phyloP scores from a whole-genome alignment of 306 rosid species.

The Boehmeria nivea region DNA sequence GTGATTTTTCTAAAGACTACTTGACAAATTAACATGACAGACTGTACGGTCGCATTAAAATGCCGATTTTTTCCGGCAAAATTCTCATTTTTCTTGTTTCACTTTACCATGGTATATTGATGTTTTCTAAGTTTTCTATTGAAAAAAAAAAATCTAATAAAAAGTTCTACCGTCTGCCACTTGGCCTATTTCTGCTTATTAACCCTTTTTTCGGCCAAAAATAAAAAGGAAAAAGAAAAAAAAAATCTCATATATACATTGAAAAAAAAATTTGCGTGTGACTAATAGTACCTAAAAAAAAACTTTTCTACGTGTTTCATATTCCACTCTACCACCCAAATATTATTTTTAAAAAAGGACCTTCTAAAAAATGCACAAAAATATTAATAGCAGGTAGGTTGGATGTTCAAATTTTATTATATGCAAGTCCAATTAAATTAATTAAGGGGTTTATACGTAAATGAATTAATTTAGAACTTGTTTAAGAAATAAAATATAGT shows the following conservation, averaged over 20 bases:
- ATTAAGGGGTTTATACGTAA: no score
- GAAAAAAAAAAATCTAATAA: background rate
- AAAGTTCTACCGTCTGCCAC: background rate
- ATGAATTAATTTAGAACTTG: no score
- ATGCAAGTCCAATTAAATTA: no score
- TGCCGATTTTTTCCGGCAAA: slow-evolving; percentile 8
- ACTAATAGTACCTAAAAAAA: no score
- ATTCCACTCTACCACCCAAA: no score
- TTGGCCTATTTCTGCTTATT: background rate
- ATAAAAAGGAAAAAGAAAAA: background rate
- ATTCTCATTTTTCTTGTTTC: background rate
- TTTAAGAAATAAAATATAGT: no score
- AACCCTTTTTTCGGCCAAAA: background rate
- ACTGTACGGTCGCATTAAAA: background rate
- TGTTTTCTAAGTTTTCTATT: background rate
- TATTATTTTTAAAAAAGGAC: no score
- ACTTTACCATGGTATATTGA: background rate
- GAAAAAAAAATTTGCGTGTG: background rate
- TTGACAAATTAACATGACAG: background rate
- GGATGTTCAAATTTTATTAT: no score
- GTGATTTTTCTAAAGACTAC: background rate
- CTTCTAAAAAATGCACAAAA: no score
- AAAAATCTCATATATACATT: background rate
- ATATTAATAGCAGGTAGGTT: no score
- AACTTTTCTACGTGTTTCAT: no score